Evolutionary conservation across 2,329 filamentous ascomycete genomes (phyloP).

Genomic region (Aspergillus sp.): DNA sequence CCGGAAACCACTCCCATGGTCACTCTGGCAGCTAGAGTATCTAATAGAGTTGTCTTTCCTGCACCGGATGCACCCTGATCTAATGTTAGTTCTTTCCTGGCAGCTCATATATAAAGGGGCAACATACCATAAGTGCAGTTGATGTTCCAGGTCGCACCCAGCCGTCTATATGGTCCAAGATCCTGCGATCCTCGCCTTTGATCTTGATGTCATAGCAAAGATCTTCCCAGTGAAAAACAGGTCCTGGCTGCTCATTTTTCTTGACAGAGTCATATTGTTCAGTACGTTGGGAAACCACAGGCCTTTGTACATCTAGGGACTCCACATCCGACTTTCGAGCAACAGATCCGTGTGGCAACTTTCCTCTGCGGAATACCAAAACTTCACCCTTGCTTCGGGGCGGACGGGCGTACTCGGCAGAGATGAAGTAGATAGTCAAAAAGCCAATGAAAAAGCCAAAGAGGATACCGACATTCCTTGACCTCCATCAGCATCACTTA

Average conservation of each 20-base stretch:
- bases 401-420: constrained; percentile 61
- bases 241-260: constrained; percentile 55
- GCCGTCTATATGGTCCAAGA: constrained; percentile 82
- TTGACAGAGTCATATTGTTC: constrained; percentile 48
- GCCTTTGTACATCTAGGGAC: constrained; percentile 33
- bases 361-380: constrained; percentile 69
- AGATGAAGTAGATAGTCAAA: constrained; percentile 59
- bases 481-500: neutral
- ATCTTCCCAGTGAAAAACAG: constrained; percentile 82
- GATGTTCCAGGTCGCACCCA: constrained; percentile 95
- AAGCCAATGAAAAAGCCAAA: constrained; percentile 63
- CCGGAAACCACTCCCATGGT: constrained; percentile 87
- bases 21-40: constrained; percentile 79
- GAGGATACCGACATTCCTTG: constrained; percentile 64
- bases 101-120: constrained; percentile 18
- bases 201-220: constrained; percentile 82
- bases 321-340: constrained; percentile 28
- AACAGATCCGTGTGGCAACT: constrained; percentile 48
- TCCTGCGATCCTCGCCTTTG: constrained; percentile 70
- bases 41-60: constrained; percentile 89
- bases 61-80: constrained; percentile 72
- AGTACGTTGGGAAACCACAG: constrained; percentile 22
- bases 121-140: constrained; percentile 74
- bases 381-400: constrained; percentile 75
- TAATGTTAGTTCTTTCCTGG: constrained; percentile 23